Percentiles rank a stretch among this genome's conserved stretches.
phyloP scores from a whole-genome alignment of 2,329 filamentous ascomycete species.

The Venturia aucupariae region DNA sequence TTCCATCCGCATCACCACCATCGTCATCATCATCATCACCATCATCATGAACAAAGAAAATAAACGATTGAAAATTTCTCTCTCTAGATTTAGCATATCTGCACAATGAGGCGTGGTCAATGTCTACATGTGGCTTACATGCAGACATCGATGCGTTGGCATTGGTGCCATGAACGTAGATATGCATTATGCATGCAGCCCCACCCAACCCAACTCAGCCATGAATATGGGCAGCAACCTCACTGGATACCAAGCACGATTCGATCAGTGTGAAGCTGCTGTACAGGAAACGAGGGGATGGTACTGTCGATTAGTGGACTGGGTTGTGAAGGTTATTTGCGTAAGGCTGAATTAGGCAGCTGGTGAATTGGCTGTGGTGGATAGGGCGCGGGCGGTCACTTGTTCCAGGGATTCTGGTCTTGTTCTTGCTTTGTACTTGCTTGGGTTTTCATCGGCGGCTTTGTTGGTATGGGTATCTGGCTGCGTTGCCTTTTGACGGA shows the following conservation, averaged over 20 bases:
- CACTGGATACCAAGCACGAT: conserved; percentile 27
- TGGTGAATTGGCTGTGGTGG: too few relatives aligned
- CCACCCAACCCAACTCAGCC: background rate
- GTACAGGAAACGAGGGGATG: background rate
- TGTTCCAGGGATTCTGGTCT: too few relatives aligned
- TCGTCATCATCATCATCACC: background rate
- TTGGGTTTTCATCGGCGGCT: too few relatives aligned
- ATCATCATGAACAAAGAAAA: background rate
- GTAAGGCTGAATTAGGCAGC: conserved; percentile 7
- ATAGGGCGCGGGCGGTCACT: too few relatives aligned
- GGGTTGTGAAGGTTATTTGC: conserved; percentile 19
- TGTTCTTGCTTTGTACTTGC: too few relatives aligned
- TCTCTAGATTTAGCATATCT: background rate
- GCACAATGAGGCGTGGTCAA: conserved; percentile 1
- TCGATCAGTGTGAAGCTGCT: too few relatives aligned
- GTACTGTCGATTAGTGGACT: background rate
- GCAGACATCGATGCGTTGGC: conserved; percentile 16
- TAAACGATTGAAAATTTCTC: background rate
- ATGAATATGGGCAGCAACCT: conserved; percentile 24
- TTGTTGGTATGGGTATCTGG: too few relatives aligned
- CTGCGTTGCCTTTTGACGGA: too few relatives aligned
- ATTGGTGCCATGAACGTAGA: conserved; percentile 1
- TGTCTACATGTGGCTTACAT: conserved; percentile 15
- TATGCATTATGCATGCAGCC: background rate
- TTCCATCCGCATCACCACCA: background rate